phyloP scores from a whole-genome alignment of 2,329 filamentous ascomycete genomes.

The Aspergillus novoparasiticus region DNA sequence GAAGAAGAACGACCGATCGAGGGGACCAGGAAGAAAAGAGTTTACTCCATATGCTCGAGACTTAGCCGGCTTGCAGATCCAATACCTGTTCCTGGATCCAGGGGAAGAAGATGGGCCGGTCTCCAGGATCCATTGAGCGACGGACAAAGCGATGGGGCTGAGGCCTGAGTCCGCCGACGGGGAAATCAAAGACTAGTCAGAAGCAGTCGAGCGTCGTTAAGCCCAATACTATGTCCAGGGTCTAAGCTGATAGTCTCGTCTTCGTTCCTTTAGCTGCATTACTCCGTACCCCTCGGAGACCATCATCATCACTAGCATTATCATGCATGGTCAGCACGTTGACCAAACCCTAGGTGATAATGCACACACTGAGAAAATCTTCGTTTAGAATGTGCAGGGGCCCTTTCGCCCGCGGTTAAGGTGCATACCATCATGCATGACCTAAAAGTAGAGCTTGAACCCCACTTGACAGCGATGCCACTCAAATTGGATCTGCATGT shows the following conservation, averaged over 20 bases:
- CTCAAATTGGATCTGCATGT: conserved; percentile 15
- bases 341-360: too few relatives aligned
- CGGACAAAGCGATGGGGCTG: conserved; percentile 12
- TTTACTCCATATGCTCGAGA: conserved; percentile 7
- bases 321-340: neutral
- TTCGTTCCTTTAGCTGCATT: neutral
- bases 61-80: conserved; percentile 20
- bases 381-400: conserved; percentile 13
- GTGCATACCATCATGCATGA: conserved; percentile 11
- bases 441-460: conserved; percentile 6
- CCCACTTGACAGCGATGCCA: conserved; percentile 16
- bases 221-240: neutral
- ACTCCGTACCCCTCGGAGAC: neutral
- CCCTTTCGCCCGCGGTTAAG: neutral
- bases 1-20: conserved; percentile 3
- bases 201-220: neutral
- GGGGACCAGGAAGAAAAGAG: conserved; percentile 8
- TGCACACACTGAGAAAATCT: neutral
- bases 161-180: conserved; percentile 7
- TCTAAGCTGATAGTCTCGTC: neutral
- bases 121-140: conserved; percentile 14
- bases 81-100: conserved; percentile 20
- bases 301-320: neutral
- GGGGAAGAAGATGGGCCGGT: conserved; percentile 19
- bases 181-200: neutral